Evolutionary conservation across 768 basidiomycete species (phyloP).

Genomic region (Amanita muscaria): DNA sequence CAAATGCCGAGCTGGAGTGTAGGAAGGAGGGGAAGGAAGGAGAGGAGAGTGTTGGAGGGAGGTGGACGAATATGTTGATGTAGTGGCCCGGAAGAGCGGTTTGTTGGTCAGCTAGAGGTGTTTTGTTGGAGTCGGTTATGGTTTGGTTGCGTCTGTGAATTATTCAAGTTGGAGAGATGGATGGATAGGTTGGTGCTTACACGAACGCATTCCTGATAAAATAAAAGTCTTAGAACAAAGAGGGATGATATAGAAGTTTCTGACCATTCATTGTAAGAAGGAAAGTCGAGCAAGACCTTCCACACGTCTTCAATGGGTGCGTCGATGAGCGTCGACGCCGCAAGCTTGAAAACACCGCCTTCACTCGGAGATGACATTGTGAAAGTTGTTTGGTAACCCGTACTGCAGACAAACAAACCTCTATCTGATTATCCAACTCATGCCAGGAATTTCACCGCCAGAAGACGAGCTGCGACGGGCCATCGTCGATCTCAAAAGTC

Average conservation of each 20-base stretch:
- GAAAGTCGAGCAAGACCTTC: slow-evolving; percentile 42
- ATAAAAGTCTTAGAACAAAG: not conserved
- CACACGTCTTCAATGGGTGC: slow-evolving; percentile 44
- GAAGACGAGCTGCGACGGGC: slow-evolving; percentile 57
- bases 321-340: slow-evolving; percentile 33
- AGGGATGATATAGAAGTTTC: slow-evolving; percentile 13
- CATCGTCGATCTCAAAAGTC: slow-evolving; percentile 43
- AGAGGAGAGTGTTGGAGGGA: slow-evolving; percentile 20
- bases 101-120: not conserved
- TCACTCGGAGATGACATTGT: slow-evolving; percentile 18
- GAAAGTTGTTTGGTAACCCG: no score
- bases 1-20: slow-evolving; percentile 20
- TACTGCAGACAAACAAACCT: no score
- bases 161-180: not conserved
- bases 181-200: not conserved
- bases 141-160: slow-evolving; percentile 4
- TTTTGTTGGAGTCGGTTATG: not conserved
- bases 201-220: slow-evolving; percentile 6
- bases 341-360: slow-evolving; percentile 27
- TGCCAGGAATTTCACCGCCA: slow-evolving; percentile 39
- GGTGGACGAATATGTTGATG: slow-evolving; percentile 24
- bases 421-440: no score
- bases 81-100: slow-evolving; percentile 13
- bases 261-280: slow-evolving; percentile 42
- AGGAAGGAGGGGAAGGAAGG: slow-evolving; percentile 13